phyloP scores from a whole-genome alignment of 2,329 filamentous ascomycete genomes.

The Parafenestella ontariensis region DNA sequence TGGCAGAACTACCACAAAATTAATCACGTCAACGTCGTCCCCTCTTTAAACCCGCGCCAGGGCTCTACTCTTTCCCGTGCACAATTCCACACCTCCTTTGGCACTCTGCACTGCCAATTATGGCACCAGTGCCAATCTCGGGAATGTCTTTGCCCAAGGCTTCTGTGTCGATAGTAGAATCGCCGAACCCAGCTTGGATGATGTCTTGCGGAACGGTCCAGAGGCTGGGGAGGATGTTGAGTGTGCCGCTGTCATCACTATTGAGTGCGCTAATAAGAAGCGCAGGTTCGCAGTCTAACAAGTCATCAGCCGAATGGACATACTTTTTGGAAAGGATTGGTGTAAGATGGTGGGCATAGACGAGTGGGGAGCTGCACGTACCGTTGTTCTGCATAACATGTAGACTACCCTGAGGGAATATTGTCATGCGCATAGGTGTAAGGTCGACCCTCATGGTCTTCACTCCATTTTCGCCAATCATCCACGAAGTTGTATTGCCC shows the following conservation, averaged over 20 bases:
- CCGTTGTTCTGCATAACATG: slow-evolving; percentile 61
- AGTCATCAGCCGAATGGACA: not conserved
- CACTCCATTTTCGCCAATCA: slow-evolving; percentile 61
- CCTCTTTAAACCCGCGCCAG: not conserved
- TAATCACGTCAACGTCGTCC: too few relatives aligned
- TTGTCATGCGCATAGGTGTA: slow-evolving; percentile 56
- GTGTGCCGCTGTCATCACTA: slow-evolving; percentile 58
- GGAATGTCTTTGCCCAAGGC: slow-evolving; percentile 43
- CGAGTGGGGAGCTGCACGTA: slow-evolving; percentile 29
- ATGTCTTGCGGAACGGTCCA: slow-evolving; percentile 52
- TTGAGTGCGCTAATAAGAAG: slow-evolving; percentile 59
- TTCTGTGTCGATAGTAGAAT: slow-evolving; percentile 40
- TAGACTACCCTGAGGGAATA: slow-evolving; percentile 58
- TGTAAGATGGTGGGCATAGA: not conserved
- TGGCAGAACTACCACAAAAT: not conserved
- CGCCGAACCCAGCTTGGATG: slow-evolving; percentile 54
- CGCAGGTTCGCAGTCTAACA: slow-evolving; percentile 56
- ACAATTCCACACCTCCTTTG: slow-evolving; percentile 43
- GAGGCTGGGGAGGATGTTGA: slow-evolving; percentile 56
- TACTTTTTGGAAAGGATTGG: not conserved
- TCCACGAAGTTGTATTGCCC: slow-evolving; percentile 60
- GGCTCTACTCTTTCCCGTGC: slow-evolving; percentile 1
- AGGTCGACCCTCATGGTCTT: slow-evolving; percentile 52
- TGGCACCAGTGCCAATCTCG: slow-evolving; percentile 52
- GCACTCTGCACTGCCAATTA: slow-evolving; percentile 52